Evolutionary conservation across 2,329 filamentous ascomycete species (phyloP).

Genomic region (Exserohilum rostratum): DNA sequence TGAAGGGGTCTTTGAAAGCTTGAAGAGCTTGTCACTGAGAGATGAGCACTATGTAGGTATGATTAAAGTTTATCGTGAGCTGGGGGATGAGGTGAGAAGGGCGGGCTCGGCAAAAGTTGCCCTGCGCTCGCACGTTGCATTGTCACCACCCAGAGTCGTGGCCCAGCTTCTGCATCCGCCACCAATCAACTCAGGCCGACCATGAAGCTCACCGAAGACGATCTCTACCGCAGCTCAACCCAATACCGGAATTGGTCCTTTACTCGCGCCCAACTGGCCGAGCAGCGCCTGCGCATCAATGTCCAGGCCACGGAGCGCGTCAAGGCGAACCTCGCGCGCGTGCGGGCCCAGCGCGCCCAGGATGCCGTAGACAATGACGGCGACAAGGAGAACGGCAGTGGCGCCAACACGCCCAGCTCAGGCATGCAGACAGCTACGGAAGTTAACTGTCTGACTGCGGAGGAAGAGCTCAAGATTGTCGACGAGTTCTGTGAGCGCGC

Average conservation of each 20-base stretch:
- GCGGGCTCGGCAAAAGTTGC: constrained; percentile 28
- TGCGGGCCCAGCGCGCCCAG: constrained; percentile 46
- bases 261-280: constrained; percentile 71
- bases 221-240: constrained; percentile 84
- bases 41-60: too few relatives aligned
- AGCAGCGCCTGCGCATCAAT: constrained; percentile 80
- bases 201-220: constrained; percentile 78
- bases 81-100: background rate
- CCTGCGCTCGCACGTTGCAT: constrained; percentile 8
- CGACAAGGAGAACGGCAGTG: constrained; percentile 43
- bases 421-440: constrained; percentile 46
- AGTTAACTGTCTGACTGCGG: constrained; percentile 79
- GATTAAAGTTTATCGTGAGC: too few relatives aligned
- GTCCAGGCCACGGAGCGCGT: constrained; percentile 73
- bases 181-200: constrained; percentile 14
- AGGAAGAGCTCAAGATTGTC: constrained; percentile 82
- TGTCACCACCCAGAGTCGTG: constrained; percentile 3
- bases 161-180: constrained; percentile 11
- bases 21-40: background rate
- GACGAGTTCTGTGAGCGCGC: constrained; percentile 75
- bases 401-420: constrained; percentile 33
- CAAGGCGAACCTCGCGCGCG: constrained; percentile 61
- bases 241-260: constrained; percentile 96
- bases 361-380: constrained; percentile 42
- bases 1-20: background rate